Evolutionary conservation across 139 green algal genomes (phyloP).

Genomic region (Tetraselmis striata): DNA sequence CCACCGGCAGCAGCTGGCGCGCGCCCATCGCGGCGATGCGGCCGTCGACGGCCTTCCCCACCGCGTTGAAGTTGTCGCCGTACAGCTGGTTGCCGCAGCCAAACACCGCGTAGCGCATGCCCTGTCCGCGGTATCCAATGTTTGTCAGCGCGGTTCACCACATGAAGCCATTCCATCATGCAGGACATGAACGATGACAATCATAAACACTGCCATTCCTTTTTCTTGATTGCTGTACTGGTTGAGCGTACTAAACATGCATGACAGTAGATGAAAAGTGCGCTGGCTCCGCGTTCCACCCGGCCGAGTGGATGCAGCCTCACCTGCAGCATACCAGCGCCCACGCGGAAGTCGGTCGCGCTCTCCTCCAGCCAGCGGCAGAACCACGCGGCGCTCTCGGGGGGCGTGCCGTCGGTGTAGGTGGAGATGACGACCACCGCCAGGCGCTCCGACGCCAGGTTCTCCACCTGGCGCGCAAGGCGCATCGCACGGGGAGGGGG

Average conservation of each 20-base stretch:
- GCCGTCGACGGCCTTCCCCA: slow-evolving; percentile 25
- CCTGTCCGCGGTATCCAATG: no score
- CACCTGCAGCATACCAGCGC: slow-evolving; percentile 21
- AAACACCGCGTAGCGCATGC: slow-evolving; percentile 42
- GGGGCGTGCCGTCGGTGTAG: slow-evolving; percentile 41
- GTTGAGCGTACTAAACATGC: no score
- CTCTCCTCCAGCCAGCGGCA: slow-evolving; percentile 57
- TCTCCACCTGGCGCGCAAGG: slow-evolving; percentile 16
- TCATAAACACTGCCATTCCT: no score
- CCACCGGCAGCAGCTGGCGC: slow-evolving; percentile 8
- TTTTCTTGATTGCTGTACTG: no score
- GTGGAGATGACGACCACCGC: slow-evolving; percentile 47
- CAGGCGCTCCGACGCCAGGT: slow-evolving; percentile 26
- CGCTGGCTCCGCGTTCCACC: no score
- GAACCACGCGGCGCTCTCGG: slow-evolving; percentile 37
- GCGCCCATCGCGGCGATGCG: slow-evolving; percentile 41
- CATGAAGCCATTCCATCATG: no score
- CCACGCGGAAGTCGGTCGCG: slow-evolving; percentile 49
- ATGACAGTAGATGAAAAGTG: no score
- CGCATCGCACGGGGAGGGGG: not conserved
- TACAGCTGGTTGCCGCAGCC: slow-evolving; percentile 51
- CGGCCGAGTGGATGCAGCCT: not conserved
- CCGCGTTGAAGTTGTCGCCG: slow-evolving; percentile 40
- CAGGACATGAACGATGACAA: no score
- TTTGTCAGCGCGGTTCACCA: no score